Percentiles rank a stretch among this genome's conserved stretches.
phyloP scores from a whole-genome alignment of 768 basidiomycete species.

The Auricularia cornea region DNA sequence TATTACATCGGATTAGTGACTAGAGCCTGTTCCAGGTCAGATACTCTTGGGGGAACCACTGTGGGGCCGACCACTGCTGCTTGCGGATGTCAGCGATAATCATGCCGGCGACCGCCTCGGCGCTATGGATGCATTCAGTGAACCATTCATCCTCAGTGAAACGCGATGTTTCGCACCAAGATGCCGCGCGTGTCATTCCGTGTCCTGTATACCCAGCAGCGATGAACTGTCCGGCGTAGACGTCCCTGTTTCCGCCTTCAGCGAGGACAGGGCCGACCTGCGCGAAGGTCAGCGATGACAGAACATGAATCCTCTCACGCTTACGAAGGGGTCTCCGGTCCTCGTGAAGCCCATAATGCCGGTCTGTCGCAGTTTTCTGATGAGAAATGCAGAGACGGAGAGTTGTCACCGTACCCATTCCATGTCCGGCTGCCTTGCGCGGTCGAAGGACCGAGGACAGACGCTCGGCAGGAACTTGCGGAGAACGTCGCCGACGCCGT shows the following conservation, averaged over 20 bases:
- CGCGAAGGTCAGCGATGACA: not conserved
- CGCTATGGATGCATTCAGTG: slow-evolving; percentile 30
- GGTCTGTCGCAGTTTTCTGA: slow-evolving; percentile 37
- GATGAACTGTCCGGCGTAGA: slow-evolving; percentile 55
- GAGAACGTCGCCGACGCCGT: slow-evolving; percentile 38
- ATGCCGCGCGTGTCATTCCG: slow-evolving; percentile 71
- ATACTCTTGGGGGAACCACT: slow-evolving; percentile 50
- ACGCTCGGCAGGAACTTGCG: slow-evolving; percentile 50
- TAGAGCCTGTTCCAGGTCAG: slow-evolving; percentile 15
- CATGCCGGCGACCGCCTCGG: slow-evolving; percentile 55
- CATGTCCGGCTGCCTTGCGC: slow-evolving; percentile 49
- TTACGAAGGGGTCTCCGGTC: slow-evolving; percentile 56
- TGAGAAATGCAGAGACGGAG: not conserved
- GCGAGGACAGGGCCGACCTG: slow-evolving; percentile 58
- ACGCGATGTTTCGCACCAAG: slow-evolving; percentile 40
- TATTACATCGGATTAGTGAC: no score
- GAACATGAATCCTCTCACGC: slow-evolving; percentile 17
- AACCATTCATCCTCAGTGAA: not conserved
- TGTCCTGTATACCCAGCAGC: slow-evolving; percentile 69
- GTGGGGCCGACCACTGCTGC: slow-evolving; percentile 40
- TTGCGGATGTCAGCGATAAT: slow-evolving; percentile 39
- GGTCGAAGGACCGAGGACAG: slow-evolving; percentile 47
- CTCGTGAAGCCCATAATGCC: slow-evolving; percentile 76
- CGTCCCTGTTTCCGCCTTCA: slow-evolving; percentile 14
- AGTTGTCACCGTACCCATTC: slow-evolving; percentile 67